Evolutionary conservation across 1,139 yeast species (phyloP), one percentile per base, ranked within the genome.

Genomic region (Oligophagozyma castellii): DNA sequence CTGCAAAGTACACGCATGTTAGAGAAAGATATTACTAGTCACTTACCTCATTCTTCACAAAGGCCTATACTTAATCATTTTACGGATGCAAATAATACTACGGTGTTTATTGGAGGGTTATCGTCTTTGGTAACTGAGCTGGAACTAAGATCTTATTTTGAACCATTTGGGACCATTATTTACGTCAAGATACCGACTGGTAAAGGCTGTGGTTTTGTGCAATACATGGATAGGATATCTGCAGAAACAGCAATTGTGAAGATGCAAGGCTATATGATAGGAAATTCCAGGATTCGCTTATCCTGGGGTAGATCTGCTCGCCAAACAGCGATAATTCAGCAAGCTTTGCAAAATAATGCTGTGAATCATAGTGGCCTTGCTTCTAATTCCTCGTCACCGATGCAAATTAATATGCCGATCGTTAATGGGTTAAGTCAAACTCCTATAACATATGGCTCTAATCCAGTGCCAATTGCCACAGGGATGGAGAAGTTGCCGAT

Each of bases 181-280:
- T 76, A 73, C 46, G 73, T 74, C 29, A 74, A 73, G 42, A 71
- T 75, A 20, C 81, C 81, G 3, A 70, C 70, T 2, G 78, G 78
- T 10, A 74, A 72, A 43, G 72, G 72, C 38, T 74, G 83, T 57
- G 86, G 84, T 2, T 75, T 76, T 51, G 71, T 77, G 34, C 75
- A 73, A 45, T 78, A 66, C 48, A 59, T 66, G 16, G 63, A 66
- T 27, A 59, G 83, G 36, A 68, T 67, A 35, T 75, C 75, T 45
- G 89, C 86, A 0, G 84, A 76, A 48, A 67, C 63, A 32, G 81
- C 86, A 3, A 73, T 78, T 34, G 62, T 65, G 13, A 71, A 72
- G 20, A 70, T 77, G 79, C 83, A 77, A 52, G 86, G 86, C 2
- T 75, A 67, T 46, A 67, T 71, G 23, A 70, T 77, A 37, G 77